Base-by-base conservation (phyloP, 192 early-diverging fungal species). In the Nowakowskiella sp. region DNA sequence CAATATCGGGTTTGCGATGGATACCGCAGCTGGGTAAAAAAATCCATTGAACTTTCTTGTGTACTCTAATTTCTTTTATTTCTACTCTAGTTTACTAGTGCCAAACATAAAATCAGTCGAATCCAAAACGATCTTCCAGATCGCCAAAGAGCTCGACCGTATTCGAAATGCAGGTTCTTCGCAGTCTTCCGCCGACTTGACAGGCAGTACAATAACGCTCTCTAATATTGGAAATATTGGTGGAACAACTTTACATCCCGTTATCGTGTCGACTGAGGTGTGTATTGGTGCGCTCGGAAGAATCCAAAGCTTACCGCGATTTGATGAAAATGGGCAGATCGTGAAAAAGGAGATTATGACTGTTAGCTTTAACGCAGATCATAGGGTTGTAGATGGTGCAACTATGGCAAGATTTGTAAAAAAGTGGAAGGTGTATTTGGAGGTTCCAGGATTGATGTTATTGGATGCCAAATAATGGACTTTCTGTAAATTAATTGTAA, bases 1-100 rank as follows among this genome's bases (percentile, higher is more conserved):
- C 64, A 94, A 98, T 67, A 87, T 98, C 58, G 88, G 91, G 33
- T 68, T 98, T 29, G 95, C 95, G 13, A 92, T 98, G 92, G 95
- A 98, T 61, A 94, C 92, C n/a, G 89, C 92, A 4, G 72, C 84
- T 49, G 95, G 94, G 76, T 75, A 30, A 51, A 10, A 4, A 25
- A 33, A 31, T 33, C 7, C 16, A 62, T 19, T 0, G 31, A 13
- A 16, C 61, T 28, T 23, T 62, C 42, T n/a, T 47, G 22, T 28
- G 49, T 42, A 49, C 1, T 22, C 1, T 42, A 32, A 39, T n/a
- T 7, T 7, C 13, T 56, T 4, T 21, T 26, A 21, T 7, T 13
- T 45, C 25, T 22, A n/a, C 16, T 58, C 30, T 57, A 78, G 76
- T 1, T 70, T 98, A 28, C 52, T 94, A 24, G 91, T 96, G 6